phyloP scores from a whole-genome alignment of 129 eudicot species.

The Flaveria linearis region DNA sequence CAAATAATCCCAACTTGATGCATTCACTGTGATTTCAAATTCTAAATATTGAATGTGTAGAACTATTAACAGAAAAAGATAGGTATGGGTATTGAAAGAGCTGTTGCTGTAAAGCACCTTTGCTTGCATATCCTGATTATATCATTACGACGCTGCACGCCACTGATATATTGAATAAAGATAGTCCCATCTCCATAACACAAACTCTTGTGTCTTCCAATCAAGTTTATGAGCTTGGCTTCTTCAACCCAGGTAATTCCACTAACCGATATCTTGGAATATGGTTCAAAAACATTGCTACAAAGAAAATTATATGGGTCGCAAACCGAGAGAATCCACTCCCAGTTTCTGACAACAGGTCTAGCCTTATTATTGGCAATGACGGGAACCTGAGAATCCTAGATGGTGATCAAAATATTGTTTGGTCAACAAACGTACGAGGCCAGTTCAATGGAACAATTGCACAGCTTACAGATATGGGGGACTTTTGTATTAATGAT shows the following conservation, averaged over 20 bases:
- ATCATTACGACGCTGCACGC: slow-evolving; percentile 4
- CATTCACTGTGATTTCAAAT: not conserved
- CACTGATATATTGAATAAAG: slow-evolving; percentile 24
- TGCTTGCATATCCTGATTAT: slow-evolving; percentile 21
- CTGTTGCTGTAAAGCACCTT: not conserved
- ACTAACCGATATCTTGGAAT: slow-evolving; percentile 33
- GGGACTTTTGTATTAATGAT: slow-evolving; percentile 32
- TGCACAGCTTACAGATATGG: slow-evolving; percentile 35
- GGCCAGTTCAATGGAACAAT: slow-evolving; percentile 20
- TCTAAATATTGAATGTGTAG: not conserved
- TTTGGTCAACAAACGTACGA: slow-evolving; percentile 42
- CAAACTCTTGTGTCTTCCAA: slow-evolving; percentile 38
- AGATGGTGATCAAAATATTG: slow-evolving; percentile 26
- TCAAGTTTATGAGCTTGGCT: slow-evolving; percentile 39
- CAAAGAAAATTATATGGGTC: slow-evolving; percentile 29
- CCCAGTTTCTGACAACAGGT: slow-evolving; percentile 11
- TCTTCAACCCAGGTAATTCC: slow-evolving; percentile 35
- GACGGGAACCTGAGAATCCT: slow-evolving; percentile 35
- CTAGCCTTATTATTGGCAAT: slow-evolving; percentile 29
- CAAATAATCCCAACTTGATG: not conserved
- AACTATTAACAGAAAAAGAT: not conserved
- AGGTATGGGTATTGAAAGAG: not conserved
- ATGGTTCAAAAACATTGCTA: slow-evolving; percentile 29
- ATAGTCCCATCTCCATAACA: slow-evolving; percentile 5
- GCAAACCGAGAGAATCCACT: slow-evolving; percentile 37